Base-by-base conservation (phyloP, 2,329 filamentous ascomycete genomes). In the Penicillium sclerotiorum region DNA sequence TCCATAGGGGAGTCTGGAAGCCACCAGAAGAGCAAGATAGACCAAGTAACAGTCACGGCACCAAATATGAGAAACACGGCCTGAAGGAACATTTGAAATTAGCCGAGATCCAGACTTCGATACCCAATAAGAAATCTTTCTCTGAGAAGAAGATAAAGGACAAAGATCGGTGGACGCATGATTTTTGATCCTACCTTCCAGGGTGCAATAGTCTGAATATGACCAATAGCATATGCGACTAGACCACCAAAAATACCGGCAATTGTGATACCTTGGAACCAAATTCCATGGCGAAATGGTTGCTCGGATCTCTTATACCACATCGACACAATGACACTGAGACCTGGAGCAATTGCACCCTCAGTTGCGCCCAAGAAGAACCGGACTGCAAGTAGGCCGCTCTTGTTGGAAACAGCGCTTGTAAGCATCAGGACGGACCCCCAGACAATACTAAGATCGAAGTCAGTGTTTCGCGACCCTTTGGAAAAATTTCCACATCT, bases 291-390 rank as follows among this genome's bases (percentile, higher is more conserved):
- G 6, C 61, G 45, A 8, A 56, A 20, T 3, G 59, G 50, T 18
- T 60, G 59, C 41, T 63, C 59, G 35, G 50, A n/a, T n/a, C 52
- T 35, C 13, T 45, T 60, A 22, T 62, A 63, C 42, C 48, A 63
- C 54, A 55, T 47, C 4, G 40, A 41, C 8, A 58, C 60, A 21
- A 58, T 72, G 58, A 66, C 49, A 32, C 57, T 39, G 35, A 70
- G 65, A 6, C 49, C 55, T 4, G 46, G 52, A 18, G 43, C 37
- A 23, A 56, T 43, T 17, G 50, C 22, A 21, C 46, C 47, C 25
- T 59, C 56, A 12, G 20, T 33, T 2, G 45, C 35, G 8, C 56
- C 51, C 3, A 56, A 40, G 22, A 57, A 49, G 15, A 74, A 69
- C 2, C 49, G 49, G 15, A 44, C 44, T 11, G 40, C 27, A n/a